Base-by-base conservation (phyloP, 192 early-diverging fungal genomes). In the Paraglomus brasilianum region DNA sequence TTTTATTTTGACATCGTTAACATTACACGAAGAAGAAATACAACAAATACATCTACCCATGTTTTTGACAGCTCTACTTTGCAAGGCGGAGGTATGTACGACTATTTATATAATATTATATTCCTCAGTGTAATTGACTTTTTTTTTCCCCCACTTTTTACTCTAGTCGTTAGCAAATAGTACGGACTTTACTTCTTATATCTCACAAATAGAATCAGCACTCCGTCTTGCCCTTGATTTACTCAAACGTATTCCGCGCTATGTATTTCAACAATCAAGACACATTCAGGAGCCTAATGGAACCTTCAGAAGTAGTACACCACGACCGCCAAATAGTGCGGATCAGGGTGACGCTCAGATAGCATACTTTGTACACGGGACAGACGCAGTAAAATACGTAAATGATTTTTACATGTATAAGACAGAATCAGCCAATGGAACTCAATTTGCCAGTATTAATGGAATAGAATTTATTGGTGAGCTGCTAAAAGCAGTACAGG, bases 1-100 rank as follows among this genome's bases (percentile, higher is more conserved):
- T 14, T 97, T 92, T 59, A 81, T 90, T n/a, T 64, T 94, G 4
- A 78, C 85, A 48, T 81, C 83, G 0, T 86, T 94, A 69, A 90
- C 89, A 67, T 77, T 92, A 46, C 84, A 84, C 46, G 93, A 95
- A 42, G 93, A 95, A 13, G 93, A 95, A 36, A 87, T 87, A 39
- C 81, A 86, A 52, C 88, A 87, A 30, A 81, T 95, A 46, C 95
- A 97, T 71, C 62, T 95, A 2, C 93, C 95, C 0, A 80, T 94
- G 72, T 84, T 92, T 21, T 59, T 93, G 56, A 79, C 86, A 36
- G 78, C 81, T 6, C 59, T 90, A 10, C 68, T 91, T 11, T 71
- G 74, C 40, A 82, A 76, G 58, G 72, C 86, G 19, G 69, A 87
- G 72, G 85, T 83, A 80, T 56, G 41, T 14, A 9, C 10, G 13